Percentiles rank a stretch among this genome's conserved stretches.
Evolutionary conservation across 257 asterid genomes (phyloP).

Genomic region (Solanum gracilifrons): DNA sequence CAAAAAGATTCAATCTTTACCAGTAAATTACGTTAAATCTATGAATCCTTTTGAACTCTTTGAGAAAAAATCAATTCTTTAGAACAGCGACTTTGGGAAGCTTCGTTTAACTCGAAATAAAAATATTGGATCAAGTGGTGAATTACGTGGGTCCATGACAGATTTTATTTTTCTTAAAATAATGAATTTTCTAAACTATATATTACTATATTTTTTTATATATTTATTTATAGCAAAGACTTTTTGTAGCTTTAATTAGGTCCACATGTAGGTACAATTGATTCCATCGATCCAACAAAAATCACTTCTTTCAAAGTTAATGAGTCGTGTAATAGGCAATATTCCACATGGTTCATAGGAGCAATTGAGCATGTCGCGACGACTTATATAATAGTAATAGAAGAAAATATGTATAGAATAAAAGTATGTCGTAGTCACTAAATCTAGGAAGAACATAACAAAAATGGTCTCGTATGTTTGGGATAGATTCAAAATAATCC

Average conservation of each 20-base stretch:
- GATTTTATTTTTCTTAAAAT: neutral
- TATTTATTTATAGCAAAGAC: neutral
- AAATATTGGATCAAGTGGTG: neutral
- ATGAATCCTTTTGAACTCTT: neutral
- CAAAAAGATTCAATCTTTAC: constrained; percentile 11
- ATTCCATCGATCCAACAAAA: neutral
- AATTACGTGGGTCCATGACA: neutral
- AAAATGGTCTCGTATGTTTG: too few relatives aligned
- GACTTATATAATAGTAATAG: too few relatives aligned
- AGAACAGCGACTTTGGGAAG: neutral
- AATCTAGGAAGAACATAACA: too few relatives aligned
- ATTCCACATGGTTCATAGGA: too few relatives aligned
- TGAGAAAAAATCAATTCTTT: neutral
- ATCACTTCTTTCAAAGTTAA: neutral
- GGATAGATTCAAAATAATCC: too few relatives aligned
- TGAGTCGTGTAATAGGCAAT: too few relatives aligned
- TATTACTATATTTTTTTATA: neutral
- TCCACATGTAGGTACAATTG: neutral
- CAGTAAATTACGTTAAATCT: neutral
- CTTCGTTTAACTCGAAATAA: neutral
- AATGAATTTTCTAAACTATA: neutral
- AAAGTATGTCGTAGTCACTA: too few relatives aligned
- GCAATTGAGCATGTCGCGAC: neutral
- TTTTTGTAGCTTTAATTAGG: neutral
- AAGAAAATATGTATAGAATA: too few relatives aligned